phyloP scores from a whole-genome alignment of 1,284 basidiomycete species.

The Leccinum insolens region DNA sequence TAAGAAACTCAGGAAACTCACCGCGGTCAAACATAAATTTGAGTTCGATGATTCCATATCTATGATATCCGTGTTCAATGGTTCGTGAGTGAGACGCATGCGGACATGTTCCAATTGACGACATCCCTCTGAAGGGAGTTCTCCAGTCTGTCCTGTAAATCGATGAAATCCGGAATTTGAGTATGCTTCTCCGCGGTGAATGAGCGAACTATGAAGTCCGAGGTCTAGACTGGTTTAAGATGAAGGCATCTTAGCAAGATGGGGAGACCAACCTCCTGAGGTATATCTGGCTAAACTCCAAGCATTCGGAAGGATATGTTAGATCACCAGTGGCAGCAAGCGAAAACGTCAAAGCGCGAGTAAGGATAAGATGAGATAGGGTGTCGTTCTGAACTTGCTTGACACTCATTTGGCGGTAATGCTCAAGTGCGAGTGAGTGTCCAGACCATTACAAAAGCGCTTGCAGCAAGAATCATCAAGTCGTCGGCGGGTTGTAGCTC shows the following conservation, averaged over 20 bases:
- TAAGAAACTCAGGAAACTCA: slow-evolving; percentile 39
- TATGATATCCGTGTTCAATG: slow-evolving; percentile 64
- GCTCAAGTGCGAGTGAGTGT: slow-evolving; percentile 63
- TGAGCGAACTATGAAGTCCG: slow-evolving; percentile 77
- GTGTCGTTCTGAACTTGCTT: slow-evolving; percentile 88
- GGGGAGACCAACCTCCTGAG: slow-evolving; percentile 56
- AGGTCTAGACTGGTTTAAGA: slow-evolving; percentile 52
- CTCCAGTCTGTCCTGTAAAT: slow-evolving; percentile 76
- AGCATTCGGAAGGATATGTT: slow-evolving; percentile 69
- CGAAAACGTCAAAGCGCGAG: slow-evolving; percentile 80
- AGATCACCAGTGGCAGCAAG: slow-evolving; percentile 71
- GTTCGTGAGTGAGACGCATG: slow-evolving; percentile 79
- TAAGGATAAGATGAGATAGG: slow-evolving; percentile 77
- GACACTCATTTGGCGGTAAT: slow-evolving; percentile 74
- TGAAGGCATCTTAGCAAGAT: slow-evolving; percentile 5
- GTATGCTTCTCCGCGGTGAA: slow-evolving; percentile 80
- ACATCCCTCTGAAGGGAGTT: slow-evolving; percentile 81
- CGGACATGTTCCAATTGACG: slow-evolving; percentile 77
- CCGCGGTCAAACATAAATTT: slow-evolving; percentile 82
- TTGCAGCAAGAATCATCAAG: slow-evolving; percentile 73
- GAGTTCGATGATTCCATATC: slow-evolving; percentile 81
- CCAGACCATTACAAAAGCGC: slow-evolving; percentile 70
- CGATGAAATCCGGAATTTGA: slow-evolving; percentile 83
- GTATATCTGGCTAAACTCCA: slow-evolving; percentile 80
- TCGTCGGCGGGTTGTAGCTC: slow-evolving; percentile 91